These are phyloP conservation scores for Daldinia eschscholtzii DNA, from an alignment of 2,329 filamentous ascomycete genomes.

Conservation along the genomic window DNA sequence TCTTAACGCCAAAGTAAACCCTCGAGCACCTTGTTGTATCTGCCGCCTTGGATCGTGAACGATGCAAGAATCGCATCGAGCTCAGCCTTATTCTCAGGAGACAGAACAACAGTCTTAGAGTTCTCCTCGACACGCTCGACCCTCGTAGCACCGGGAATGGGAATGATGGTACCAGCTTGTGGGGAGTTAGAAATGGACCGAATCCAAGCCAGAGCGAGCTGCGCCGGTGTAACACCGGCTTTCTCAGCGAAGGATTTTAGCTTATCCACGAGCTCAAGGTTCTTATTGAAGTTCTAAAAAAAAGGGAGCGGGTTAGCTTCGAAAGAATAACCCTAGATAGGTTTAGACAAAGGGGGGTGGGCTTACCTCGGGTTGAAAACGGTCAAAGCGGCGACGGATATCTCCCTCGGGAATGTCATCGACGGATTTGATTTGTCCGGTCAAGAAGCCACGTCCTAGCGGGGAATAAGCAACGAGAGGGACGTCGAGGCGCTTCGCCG, in stretches of 20 bases:
- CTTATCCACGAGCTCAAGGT: slow-evolving; percentile 71
- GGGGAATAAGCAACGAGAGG: slow-evolving; percentile 72
- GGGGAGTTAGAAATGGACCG: not conserved
- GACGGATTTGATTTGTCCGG: slow-evolving; percentile 62
- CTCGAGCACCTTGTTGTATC: slow-evolving; percentile 13
- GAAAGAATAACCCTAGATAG: not conserved
- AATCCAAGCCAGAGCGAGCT: slow-evolving; percentile 67
- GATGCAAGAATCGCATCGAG: slow-evolving; percentile 7
- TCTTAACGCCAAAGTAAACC: slow-evolving; percentile 10
- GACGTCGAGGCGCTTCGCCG: slow-evolving; percentile 61
- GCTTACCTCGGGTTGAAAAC: slow-evolving; percentile 64
- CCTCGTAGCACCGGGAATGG: slow-evolving; percentile 7
- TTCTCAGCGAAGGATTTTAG: slow-evolving; percentile 69
- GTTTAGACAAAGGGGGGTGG: not conserved
- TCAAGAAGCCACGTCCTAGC: slow-evolving; percentile 70
- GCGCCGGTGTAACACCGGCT: slow-evolving; percentile 59
- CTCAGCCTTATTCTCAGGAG: not conserved
- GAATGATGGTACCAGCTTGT: slow-evolving; percentile 8
- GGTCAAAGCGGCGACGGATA: slow-evolving; percentile 61
- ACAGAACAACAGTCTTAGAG: slow-evolving; percentile 4
- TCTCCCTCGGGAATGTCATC: slow-evolving; percentile 68
- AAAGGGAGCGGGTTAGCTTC: not conserved
- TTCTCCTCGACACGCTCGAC: slow-evolving; percentile 12
- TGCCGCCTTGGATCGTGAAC: slow-evolving; percentile 5
- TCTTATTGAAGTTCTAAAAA: slow-evolving; percentile 69